Evolutionary conservation across 2,329 filamentous ascomycete species (phyloP).

Genomic region (Sarocladium brachiariae): DNA sequence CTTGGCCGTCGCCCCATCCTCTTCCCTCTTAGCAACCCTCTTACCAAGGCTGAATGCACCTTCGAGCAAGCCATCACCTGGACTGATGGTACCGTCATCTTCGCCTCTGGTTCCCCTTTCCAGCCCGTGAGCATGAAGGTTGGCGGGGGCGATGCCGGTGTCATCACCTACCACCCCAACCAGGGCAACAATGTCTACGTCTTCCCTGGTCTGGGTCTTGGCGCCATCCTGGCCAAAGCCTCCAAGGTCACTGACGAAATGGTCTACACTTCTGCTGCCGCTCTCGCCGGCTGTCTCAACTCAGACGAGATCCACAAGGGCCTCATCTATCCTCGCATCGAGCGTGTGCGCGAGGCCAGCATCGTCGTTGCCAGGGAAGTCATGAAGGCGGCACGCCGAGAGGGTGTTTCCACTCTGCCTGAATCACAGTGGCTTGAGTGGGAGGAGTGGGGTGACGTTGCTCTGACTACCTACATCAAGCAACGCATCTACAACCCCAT

Average conservation of each 20-base stretch:
- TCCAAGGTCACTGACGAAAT: conserved; percentile 85
- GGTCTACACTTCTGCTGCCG: conserved; percentile 89
- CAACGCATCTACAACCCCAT: conserved; percentile 53
- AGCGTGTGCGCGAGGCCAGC: conserved; percentile 85
- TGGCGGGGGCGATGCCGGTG: conserved; percentile 41
- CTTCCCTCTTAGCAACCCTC: conserved; percentile 94
- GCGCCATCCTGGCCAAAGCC: conserved; percentile 84
- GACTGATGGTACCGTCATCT: conserved; percentile 87
- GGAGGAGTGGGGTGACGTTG: conserved; percentile 63
- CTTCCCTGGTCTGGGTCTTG: conserved; percentile 92
- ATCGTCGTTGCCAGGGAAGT: conserved; percentile 82
- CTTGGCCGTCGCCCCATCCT: conserved; percentile 77
- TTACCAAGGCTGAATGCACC: conserved; percentile 94
- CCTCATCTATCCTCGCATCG: conserved; percentile 85
- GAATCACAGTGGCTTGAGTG: conserved; percentile 67
- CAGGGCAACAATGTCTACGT: conserved; percentile 88
- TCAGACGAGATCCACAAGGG: conserved; percentile 74
- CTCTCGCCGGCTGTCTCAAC: conserved; percentile 71
- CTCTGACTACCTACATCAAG: conserved; percentile 54
- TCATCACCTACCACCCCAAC: conserved; percentile 66
- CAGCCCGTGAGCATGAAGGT: conserved; percentile 60
- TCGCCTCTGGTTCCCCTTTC: conserved; percentile 94
- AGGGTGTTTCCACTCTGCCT: conserved; percentile 63
- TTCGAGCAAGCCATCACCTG: conserved; percentile 88
- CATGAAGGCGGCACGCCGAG: conserved; percentile 82